Conservation (phyloP, 139 green algal species). For the Picochlorum sp. region DNA sequence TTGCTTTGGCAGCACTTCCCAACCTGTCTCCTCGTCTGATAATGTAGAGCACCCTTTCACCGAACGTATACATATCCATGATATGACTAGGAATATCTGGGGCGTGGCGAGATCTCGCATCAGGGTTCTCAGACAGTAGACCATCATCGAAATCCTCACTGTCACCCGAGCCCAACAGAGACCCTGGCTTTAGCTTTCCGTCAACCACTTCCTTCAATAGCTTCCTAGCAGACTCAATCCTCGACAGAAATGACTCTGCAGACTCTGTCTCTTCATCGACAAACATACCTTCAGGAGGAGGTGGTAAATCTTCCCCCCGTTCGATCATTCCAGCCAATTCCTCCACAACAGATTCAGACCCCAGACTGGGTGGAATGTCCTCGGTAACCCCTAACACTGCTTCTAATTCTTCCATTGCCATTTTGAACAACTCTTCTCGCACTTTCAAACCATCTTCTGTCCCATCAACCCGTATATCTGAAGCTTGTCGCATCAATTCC, state of each 20-base stretch:
- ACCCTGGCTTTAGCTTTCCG: conserved; percentile 8
- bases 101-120: background rate
- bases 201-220: conserved; percentile 8
- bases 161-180: background rate
- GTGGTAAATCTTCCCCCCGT: background rate
- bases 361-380: background rate
- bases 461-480: no score
- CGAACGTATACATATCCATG: background rate
- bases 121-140: background rate
- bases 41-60: conserved; percentile 9
- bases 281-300: background rate
- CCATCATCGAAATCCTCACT: background rate
- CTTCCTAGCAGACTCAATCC: conserved; percentile 9
- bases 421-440: no score
- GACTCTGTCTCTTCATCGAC: conserved; percentile 3
- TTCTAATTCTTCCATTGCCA: no score
- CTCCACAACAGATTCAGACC: background rate
- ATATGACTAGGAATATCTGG: conserved; percentile 11
- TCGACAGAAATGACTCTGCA: conserved; percentile 9
- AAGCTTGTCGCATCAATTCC: no score
- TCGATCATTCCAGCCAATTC: conserved; percentile 16
- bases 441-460: no score
- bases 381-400: no score
- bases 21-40: background rate
- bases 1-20: background rate